Conservation (phyloP, 2,329 filamentous ascomycete genomes). For the Botrytis squamosa region DNA sequence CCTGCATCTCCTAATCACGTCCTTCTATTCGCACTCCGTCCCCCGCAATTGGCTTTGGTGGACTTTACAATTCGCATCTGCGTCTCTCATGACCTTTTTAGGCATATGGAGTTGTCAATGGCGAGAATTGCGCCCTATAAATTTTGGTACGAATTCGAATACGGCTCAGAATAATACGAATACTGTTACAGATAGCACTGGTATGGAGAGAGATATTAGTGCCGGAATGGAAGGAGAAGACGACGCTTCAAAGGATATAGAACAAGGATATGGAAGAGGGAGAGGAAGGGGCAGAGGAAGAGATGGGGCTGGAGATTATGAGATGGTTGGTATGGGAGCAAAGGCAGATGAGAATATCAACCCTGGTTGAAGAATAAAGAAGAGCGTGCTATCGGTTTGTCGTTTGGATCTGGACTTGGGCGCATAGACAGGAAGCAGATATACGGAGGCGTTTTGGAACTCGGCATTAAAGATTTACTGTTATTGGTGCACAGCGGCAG, state of each 20-base stretch:
- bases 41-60: conserved; percentile 87
- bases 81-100: conserved; percentile 63
- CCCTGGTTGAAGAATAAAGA: conserved; percentile 18
- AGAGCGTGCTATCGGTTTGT: conserved; percentile 3
- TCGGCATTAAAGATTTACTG: conserved; percentile 3
- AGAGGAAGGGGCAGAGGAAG: conserved; percentile 52
- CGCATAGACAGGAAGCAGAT: conserved; percentile 25
- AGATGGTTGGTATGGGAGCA: conserved; percentile 57
- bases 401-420: conserved; percentile 20
- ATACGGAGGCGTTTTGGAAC: conserved; percentile 13
- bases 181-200: conserved; percentile 26
- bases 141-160: conserved; percentile 64
- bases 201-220: conserved; percentile 23
- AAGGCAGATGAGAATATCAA: conserved; percentile 40
- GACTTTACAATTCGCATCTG: conserved; percentile 62
- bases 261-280: conserved; percentile 46
- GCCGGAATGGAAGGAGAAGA: conserved; percentile 28
- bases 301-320: conserved; percentile 60
- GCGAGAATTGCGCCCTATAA: conserved; percentile 84
- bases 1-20: conserved; percentile 74
- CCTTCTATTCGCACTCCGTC: conserved; percentile 73
- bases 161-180: conserved; percentile 22
- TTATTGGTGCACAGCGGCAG: conserved; percentile 10
- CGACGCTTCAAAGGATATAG: conserved; percentile 29
- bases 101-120: conserved; percentile 92